Evolutionary conservation across 1,284 basidiomycete genomes (phyloP), one percentile per base, ranked within the genome.

Genomic region (Ganoderma lucidum): DNA sequence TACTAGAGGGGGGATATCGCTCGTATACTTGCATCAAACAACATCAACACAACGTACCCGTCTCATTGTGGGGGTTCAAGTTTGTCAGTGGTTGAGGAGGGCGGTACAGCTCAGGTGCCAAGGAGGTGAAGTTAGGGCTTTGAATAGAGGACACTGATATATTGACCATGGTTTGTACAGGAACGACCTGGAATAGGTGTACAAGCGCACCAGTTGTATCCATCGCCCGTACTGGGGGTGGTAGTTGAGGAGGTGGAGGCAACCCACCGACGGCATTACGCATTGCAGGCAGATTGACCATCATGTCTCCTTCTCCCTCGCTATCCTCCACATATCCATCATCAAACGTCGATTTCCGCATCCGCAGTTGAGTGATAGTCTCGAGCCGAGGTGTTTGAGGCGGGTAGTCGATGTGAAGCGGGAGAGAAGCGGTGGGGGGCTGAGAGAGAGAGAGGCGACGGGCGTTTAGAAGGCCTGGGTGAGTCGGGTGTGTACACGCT

Each of bases 241-340:
- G 63, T 2, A 66, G 63, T 39, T 23, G 64, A 39, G 70, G 66
- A 32, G 67, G 64, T 8, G 62, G 59, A 32, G 55, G 65, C 6
- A 67, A 53, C 4, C 70, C 68, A 10, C 66, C 37, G 12, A 42
- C 60, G 53, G 35, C 58, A 19, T 66, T 66, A 30, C 63, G 51
- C 14, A 62, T 17, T 62, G 42, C 45, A 30, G 65, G 8, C 53
- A 12, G 61, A 23, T 65, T 62, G 10, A 73, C 63, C 15, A 65
- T 53, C 69, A 73, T 64, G 60, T 65, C 66, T 3, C 73, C 71
- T 59, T 76, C 75, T 3, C 75, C 77, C 41, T 78, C 77, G 64
- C 77, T 78, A 62, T 77, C 76, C 12, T 74, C 72, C 2, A 78
- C 69, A n/a, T 74, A 73, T 1, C 72, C 65, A 23, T 74, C 71